Percentiles rank a stretch among this genome's conserved stretches.
Evolutionary conservation across 2,329 filamentous ascomycete species (phyloP).

Genomic region (Verruconis gallopava): DNA sequence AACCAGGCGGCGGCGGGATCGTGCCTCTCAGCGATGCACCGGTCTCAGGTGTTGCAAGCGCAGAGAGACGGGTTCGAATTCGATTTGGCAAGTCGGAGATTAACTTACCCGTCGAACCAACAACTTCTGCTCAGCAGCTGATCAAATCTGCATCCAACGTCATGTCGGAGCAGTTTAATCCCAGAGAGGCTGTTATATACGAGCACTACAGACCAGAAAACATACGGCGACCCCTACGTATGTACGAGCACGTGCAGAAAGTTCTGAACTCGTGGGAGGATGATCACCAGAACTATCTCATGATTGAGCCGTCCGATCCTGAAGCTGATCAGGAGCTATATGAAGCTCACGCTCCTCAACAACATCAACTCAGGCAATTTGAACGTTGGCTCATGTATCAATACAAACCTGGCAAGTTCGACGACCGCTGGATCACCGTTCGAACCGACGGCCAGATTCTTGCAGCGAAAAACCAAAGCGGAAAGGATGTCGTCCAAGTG

Average conservation of each 20-base stretch:
- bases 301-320: constrained; percentile 5
- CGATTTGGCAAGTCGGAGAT: constrained; percentile 58
- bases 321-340: constrained; percentile 41
- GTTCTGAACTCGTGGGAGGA: constrained; percentile 88
- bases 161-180: constrained; percentile 51
- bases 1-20: constrained; percentile 32
- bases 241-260: constrained; percentile 76
- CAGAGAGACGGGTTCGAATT: constrained; percentile 49
- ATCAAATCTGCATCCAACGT: constrained; percentile 52
- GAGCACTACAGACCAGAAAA: constrained; percentile 67
- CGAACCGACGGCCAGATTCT: constrained; percentile 57
- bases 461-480: constrained; percentile 54
- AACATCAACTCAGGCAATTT: constrained; percentile 17
- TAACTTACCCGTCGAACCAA: constrained; percentile 56
- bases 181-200: constrained; percentile 54
- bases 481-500: constrained; percentile 54
- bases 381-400: constrained; percentile 61
- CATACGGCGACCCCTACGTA: constrained; percentile 68
- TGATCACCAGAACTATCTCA: constrained; percentile 42
- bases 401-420: constrained; percentile 74
- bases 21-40: constrained; percentile 59
- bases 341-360: constrained; percentile 47
- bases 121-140: constrained; percentile 63
- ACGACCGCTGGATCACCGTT: constrained; percentile 68
- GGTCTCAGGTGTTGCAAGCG: constrained; percentile 65